A percentile compares a stretch with the other conserved stretches of the same genome.
phyloP scores from a whole-genome alignment of 2,329 filamentous ascomycete species.

The Colletotrichum phormii region DNA sequence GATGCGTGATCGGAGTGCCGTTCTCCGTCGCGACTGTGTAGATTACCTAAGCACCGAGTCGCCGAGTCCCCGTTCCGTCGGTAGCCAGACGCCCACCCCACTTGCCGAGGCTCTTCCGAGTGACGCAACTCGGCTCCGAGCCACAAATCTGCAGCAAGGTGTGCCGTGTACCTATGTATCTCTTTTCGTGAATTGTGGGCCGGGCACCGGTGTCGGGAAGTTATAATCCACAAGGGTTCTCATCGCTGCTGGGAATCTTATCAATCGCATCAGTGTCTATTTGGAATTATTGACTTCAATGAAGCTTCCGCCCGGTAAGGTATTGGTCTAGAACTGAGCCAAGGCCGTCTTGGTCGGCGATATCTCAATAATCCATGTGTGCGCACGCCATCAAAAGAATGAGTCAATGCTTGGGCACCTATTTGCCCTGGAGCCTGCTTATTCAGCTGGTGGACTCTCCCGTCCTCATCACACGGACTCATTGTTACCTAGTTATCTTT shows the following conservation, averaged over 20 bases:
- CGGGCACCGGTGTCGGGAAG: slow-evolving; percentile 12
- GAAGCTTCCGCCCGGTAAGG: not conserved
- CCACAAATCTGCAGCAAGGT: not conserved
- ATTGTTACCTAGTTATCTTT: no score
- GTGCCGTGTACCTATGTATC: not conserved
- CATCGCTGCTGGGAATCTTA: not conserved
- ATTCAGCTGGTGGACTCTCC: no score
- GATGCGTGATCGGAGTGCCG: slow-evolving; percentile 24
- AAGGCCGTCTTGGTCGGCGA: not conserved
- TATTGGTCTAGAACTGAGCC: not conserved
- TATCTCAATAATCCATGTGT: not conserved
- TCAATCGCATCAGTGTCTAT: not conserved
- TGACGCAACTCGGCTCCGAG: slow-evolving; percentile 23
- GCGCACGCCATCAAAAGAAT: no score
- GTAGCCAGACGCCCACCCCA: not conserved
- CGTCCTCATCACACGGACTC: no score
- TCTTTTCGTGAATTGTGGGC: not conserved
- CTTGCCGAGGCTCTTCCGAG: slow-evolving; percentile 34
- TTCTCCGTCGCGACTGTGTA: not conserved
- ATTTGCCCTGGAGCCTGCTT: no score
- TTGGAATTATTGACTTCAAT: slow-evolving; percentile 21
- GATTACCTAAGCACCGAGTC: slow-evolving; percentile 29
- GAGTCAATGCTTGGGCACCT: no score
- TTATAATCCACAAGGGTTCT: slow-evolving; percentile 28
- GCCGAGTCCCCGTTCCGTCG: not conserved